phyloP scores from a whole-genome alignment of 345 rosid species.

The Eucalyptus curtisii region DNA sequence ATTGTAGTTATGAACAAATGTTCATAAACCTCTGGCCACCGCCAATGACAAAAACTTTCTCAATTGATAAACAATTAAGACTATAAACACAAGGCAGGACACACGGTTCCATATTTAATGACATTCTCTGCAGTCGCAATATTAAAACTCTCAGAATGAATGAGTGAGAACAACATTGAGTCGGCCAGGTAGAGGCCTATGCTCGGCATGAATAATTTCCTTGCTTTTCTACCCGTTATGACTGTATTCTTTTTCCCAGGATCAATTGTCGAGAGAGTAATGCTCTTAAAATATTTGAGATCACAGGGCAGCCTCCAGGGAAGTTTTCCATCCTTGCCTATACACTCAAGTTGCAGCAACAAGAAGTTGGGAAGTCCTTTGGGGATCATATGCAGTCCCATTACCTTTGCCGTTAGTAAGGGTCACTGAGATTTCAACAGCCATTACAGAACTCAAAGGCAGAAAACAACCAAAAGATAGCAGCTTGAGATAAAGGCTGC shows the following conservation, averaged over 20 bases:
- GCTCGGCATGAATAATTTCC: constrained; percentile 61
- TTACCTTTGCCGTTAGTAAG: constrained; percentile 40
- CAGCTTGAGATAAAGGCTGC: constrained; percentile 2
- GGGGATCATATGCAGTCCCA: constrained; percentile 24
- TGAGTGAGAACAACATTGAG: constrained; percentile 91
- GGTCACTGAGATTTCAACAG: constrained; percentile 18
- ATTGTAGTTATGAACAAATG: constrained; percentile 51
- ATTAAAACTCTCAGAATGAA: constrained; percentile 70
- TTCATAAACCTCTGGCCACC: constrained; percentile 56
- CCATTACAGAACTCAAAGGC: constrained; percentile 19
- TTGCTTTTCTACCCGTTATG: constrained; percentile 80
- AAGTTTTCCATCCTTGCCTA: constrained; percentile 72
- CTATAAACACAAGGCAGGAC: constrained; percentile 62
- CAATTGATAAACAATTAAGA: constrained; percentile 73
- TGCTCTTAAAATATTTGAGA: constrained; percentile 65
- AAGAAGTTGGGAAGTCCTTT: constrained; percentile 66
- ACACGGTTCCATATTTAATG: constrained; percentile 65
- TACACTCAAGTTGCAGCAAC: constrained; percentile 87
- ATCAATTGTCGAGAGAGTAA: constrained; percentile 48
- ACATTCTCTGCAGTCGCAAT: constrained; percentile 89
- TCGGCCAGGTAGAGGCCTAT: constrained; percentile 65
- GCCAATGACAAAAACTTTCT: constrained; percentile 80
- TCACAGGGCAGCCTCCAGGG: constrained; percentile 79
- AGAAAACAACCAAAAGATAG: constrained; percentile 3
- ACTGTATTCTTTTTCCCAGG: constrained; percentile 69